These are phyloP conservation scores for Mycena venus DNA, from an alignment of 768 basidiomycete species.

Conservation along the genomic window DNA sequence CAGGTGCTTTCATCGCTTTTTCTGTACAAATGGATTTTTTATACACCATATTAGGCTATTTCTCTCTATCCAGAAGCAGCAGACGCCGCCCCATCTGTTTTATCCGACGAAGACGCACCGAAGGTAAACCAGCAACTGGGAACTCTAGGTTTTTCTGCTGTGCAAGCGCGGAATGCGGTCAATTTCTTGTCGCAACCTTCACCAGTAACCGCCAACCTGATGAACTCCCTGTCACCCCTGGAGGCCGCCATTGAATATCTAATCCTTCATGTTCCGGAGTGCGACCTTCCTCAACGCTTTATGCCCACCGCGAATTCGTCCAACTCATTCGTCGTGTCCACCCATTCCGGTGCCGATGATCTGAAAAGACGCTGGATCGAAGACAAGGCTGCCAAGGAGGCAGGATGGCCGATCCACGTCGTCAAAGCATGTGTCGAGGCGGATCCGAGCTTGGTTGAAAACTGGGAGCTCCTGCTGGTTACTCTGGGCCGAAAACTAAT, in stretches of 20 bases:
- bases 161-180: conserved; percentile 65
- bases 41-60: conserved; percentile 56
- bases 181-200: conserved; percentile 72
- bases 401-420: conserved; percentile 82
- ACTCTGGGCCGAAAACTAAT: conserved; percentile 67
- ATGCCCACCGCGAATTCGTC: conserved; percentile 75
- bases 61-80: conserved; percentile 63
- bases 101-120: conserved; percentile 57
- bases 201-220: conserved; percentile 70
- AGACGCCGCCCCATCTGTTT: conserved; percentile 47
- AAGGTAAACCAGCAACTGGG: conserved; percentile 68
- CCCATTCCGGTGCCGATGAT: conserved; percentile 72
- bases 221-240: conserved; percentile 70
- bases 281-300: conserved; percentile 85
- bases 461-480: conserved; percentile 69
- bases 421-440: conserved; percentile 68
- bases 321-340: conserved; percentile 75
- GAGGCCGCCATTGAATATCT: conserved; percentile 90
- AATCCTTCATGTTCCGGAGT: conserved; percentile 86
- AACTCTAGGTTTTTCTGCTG: conserved; percentile 74
- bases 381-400: conserved; percentile 85
- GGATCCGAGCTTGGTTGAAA: conserved; percentile 52
- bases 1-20: conserved; percentile 58
- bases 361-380: conserved; percentile 84
- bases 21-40: conserved; percentile 18